Conservation (phyloP, 75 land plant genomes). For the Adiantum capillusveneris region DNA sequence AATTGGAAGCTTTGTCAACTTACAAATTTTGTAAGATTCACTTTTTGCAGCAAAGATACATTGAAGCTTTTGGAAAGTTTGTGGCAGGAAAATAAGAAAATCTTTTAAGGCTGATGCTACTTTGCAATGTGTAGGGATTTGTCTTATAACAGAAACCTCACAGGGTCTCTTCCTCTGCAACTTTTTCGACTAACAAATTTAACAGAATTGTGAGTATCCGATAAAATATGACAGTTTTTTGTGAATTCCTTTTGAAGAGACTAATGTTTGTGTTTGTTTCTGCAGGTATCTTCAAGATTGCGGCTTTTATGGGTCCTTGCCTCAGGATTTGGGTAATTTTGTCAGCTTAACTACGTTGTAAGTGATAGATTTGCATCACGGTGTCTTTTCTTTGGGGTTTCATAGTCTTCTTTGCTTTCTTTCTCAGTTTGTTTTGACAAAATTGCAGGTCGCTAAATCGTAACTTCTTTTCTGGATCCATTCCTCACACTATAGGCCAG, state of each 20-base stretch:
- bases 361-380: constrained; percentile 12
- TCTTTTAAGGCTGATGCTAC: neutral
- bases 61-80: neutral
- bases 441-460: constrained; percentile 19
- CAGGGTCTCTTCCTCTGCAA: constrained; percentile 35
- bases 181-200: constrained; percentile 37
- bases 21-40: constrained; percentile 4
- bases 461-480: constrained; percentile 48
- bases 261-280: neutral
- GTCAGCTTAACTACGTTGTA: constrained; percentile 47
- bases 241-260: neutral
- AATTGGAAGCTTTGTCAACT: constrained; percentile 1
- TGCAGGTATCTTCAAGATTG: constrained; percentile 51
- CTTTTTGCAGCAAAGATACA: neutral
- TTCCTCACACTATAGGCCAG: constrained; percentile 55
- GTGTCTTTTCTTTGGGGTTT: too few species aligned
- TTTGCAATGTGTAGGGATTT: constrained; percentile 33
- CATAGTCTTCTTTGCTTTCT: too few species aligned
- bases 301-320: constrained; percentile 42
- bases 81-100: neutral
- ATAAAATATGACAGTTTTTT: neutral
- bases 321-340: constrained; percentile 47
- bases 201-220: constrained; percentile 37
- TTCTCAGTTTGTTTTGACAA: neutral
- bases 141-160: constrained; percentile 41